A percentile compares a stretch with the other conserved stretches of the same genome.
phyloP scores from a whole-genome alignment of 345 rosid genomes.

The Eutrema yunnanense region DNA sequence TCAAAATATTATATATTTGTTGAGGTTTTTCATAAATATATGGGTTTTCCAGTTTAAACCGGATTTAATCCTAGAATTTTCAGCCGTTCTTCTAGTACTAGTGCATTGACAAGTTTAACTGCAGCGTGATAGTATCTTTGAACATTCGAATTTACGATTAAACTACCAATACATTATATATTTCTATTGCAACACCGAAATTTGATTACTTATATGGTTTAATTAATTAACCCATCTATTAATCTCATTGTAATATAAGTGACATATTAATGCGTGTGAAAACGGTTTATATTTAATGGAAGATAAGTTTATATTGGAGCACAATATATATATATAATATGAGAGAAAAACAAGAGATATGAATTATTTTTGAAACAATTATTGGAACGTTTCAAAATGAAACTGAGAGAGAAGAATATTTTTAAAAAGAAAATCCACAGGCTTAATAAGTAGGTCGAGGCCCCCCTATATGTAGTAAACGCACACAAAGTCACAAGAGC shows the following conservation, averaged over 20 bases:
- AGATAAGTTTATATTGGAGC: neutral
- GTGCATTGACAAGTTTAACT: neutral
- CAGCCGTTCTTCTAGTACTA: neutral
- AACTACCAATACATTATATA: neutral
- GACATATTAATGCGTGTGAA: neutral
- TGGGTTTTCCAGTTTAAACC: neutral
- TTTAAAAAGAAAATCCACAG: neutral
- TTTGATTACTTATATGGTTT: neutral
- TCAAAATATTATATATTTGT: neutral
- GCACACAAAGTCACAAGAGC: constrained; percentile 7
- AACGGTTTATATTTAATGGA: neutral
- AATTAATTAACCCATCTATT: neutral
- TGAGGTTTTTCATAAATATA: neutral
- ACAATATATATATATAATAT: neutral
- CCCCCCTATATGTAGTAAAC: constrained; percentile 18
- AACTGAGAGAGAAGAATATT: neutral
- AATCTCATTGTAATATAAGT: neutral
- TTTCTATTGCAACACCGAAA: neutral
- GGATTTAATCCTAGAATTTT: neutral
- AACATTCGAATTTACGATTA: neutral
- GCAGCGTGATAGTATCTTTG: neutral
- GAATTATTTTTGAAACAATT: neutral
- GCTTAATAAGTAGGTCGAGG: constrained; percentile 14
- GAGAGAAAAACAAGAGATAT: neutral
- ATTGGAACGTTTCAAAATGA: neutral